phyloP scores from a whole-genome alignment of 306 rosid genomes.

The Hylodesmum podocarpum region DNA sequence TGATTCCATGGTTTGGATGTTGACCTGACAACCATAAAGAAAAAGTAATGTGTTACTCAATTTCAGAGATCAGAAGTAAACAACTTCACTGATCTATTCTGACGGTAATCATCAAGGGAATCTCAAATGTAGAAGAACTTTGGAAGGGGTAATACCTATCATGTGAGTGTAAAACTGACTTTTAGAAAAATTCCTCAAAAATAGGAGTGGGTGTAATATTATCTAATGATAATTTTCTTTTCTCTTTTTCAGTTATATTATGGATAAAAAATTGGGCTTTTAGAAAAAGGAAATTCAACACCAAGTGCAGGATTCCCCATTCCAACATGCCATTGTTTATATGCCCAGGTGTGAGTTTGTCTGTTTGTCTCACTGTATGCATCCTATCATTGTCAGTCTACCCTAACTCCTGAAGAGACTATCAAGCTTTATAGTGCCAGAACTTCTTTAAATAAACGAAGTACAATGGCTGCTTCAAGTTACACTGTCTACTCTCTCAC shows the following conservation, averaged over 20 bases:
- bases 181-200: not conserved
- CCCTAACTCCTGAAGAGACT: conserved; percentile 2
- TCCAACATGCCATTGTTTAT: not conserved
- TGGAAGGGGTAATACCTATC: not conserved
- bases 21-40: conserved; percentile 46
- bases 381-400: not conserved
- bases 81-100: not conserved
- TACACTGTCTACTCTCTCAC: not conserved
- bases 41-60: conserved; percentile 13
- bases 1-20: conserved; percentile 47
- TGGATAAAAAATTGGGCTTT: not conserved
- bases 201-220: not conserved
- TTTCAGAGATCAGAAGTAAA: conserved; percentile 24
- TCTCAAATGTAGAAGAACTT: conserved; percentile 14
- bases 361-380: not conserved
- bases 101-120: conserved; percentile 17
- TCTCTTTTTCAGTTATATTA: not conserved
- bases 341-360: not conserved
- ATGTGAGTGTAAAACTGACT: not conserved
- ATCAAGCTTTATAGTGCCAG: conserved; percentile 13
- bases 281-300: conserved; percentile 14
- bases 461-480: not conserved
- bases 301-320: not conserved
- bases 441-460: conserved; percentile 18
- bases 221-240: not conserved